These are phyloP conservation scores for Auricularia sp. DNA, from an alignment of 768 basidiomycete genomes.

Conservation along the genomic window DNA sequence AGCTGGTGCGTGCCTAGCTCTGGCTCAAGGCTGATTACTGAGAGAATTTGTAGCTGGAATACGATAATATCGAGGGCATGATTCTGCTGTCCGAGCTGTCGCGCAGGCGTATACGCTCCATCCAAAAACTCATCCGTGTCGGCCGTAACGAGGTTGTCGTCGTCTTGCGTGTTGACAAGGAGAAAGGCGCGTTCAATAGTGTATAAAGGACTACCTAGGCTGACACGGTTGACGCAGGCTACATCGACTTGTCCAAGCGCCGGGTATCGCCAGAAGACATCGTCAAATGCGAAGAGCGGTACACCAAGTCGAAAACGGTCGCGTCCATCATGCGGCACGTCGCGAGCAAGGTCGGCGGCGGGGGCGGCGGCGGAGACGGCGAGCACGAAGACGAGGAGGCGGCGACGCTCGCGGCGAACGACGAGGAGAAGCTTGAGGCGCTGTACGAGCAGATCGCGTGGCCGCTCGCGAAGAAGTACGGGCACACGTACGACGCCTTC, in stretches of 20 bases:
- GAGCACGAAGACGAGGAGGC: conserved; percentile 30
- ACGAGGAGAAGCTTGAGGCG: conserved; percentile 72
- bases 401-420: conserved; percentile 35
- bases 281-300: conserved; percentile 96
- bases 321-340: conserved; percentile 89
- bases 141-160: conserved; percentile 98
- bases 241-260: conserved; percentile 97
- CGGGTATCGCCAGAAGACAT: conserved; percentile 98
- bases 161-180: conserved; percentile 95
- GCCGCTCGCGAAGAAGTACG: conserved; percentile 87
- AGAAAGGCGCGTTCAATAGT: conserved; percentile 64
- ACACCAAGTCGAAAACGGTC: conserved; percentile 95
- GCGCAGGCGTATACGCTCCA: conserved; percentile 87
- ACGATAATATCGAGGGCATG: conserved; percentile 99
- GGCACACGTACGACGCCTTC: conserved; percentile 96
- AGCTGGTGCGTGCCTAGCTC: conserved; percentile 52
- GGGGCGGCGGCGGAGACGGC: conserved; percentile 21
- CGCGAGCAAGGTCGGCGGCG: conserved; percentile 60
- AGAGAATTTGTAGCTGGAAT: conserved; percentile 62
- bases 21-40: not conserved
- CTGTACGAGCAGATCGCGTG: conserved; percentile 88
- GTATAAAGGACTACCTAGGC: not conserved
- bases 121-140: conserved; percentile 95
- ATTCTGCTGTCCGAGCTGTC: conserved; percentile 98
- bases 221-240: conserved; percentile 42